Conservation (phyloP, 148 eudicot genomes). For the Beta vulgaris region DNA sequence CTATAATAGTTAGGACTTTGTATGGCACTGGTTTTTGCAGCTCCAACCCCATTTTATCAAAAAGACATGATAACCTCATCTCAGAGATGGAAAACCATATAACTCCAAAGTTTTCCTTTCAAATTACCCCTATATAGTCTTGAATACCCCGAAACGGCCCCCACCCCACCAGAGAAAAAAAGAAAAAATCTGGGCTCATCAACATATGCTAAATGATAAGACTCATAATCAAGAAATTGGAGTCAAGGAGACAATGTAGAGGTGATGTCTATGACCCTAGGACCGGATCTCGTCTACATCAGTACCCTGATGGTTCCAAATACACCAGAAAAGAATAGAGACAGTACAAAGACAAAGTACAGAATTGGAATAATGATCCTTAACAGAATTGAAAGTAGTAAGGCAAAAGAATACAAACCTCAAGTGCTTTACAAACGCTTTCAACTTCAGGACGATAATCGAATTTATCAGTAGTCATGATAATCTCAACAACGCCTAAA, state of each 20-base stretch:
- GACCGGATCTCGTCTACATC: too few relatives aligned
- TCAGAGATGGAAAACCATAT: background rate
- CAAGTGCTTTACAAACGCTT: conserved; percentile 66
- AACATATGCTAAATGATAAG: too few relatives aligned
- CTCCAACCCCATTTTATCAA: background rate
- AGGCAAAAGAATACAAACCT: conserved; percentile 41
- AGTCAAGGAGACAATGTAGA: background rate
- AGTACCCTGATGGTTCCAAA: too few relatives aligned
- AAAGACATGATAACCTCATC: background rate
- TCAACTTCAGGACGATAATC: conserved; percentile 63
- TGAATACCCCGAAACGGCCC: background rate
- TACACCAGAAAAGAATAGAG: too few relatives aligned
- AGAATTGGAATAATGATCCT: background rate
- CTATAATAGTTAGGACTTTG: too few relatives aligned
- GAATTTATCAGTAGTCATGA: conserved; percentile 52
- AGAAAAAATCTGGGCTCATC: too few relatives aligned
- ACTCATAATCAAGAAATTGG: too few relatives aligned
- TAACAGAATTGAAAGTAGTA: background rate
- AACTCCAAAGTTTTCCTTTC: background rate
- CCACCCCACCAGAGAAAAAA: too few relatives aligned
- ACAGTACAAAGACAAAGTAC: background rate
- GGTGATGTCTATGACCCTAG: too few relatives aligned
- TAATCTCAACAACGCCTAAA: conserved; percentile 73
- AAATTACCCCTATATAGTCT: background rate
- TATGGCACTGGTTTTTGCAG: background rate